These are phyloP conservation scores for Coemansia sp. DNA, from an alignment of 192 early-diverging fungal species.

Conservation along the genomic window DNA sequence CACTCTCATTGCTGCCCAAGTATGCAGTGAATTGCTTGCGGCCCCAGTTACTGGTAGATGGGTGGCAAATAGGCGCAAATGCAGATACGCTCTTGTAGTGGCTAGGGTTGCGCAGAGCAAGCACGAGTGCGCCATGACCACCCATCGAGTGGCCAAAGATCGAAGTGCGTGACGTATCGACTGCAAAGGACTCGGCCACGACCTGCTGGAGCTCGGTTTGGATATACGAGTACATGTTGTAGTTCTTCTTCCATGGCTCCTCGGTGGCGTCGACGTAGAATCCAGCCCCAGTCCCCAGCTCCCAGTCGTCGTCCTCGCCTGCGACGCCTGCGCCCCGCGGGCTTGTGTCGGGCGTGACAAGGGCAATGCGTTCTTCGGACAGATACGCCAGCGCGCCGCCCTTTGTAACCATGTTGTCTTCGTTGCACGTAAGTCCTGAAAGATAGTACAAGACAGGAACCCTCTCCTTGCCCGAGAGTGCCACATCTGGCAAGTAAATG, in stretches of 20 bases:
- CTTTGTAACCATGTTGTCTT: conserved; percentile 92
- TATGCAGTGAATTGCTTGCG: conserved; percentile 79
- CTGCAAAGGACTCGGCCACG: conserved; percentile 60
- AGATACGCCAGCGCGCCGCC: conserved; percentile 71
- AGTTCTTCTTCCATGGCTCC: conserved; percentile 73
- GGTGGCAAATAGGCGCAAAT: conserved; percentile 84
- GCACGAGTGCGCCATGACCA: conserved; percentile 86
- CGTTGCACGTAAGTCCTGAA: conserved; percentile 81
- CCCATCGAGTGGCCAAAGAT: conserved; percentile 83
- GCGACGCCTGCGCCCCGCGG: conserved; percentile 72
- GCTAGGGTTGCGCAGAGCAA: conserved; percentile 74
- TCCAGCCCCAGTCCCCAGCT: conserved; percentile 59
- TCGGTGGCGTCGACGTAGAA: conserved; percentile 81
- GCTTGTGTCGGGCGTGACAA: conserved; percentile 87
- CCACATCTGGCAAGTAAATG: conserved; percentile 70
- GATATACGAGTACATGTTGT: conserved; percentile 86
- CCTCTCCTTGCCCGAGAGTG: conserved; percentile 21
- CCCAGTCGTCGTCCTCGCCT: conserved; percentile 71
- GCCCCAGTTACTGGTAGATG: conserved; percentile 76
- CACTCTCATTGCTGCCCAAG: conserved; percentile 62
- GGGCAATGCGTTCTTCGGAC: conserved; percentile 69
- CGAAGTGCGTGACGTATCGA: conserved; percentile 66
- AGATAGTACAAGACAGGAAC: conserved; percentile 70
- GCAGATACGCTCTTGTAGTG: conserved; percentile 76
- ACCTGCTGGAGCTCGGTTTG: conserved; percentile 72